Conservation (phyloP, 495 filamentous ascomycete species). For the Hypoxylon lenormandii region DNA sequence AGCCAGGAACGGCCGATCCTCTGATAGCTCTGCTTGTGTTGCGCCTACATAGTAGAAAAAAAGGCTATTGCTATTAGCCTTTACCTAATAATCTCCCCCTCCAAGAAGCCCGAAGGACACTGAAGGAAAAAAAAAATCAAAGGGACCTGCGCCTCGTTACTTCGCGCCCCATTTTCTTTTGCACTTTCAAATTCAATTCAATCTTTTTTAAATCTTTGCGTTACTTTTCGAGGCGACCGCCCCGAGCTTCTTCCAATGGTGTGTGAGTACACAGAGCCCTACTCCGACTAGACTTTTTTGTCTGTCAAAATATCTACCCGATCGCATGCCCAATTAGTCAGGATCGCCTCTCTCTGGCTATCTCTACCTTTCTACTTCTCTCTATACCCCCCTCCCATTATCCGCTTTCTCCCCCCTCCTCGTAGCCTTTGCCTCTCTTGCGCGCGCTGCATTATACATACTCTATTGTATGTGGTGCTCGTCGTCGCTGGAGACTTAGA, state of each 20-base stretch:
- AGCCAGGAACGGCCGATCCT: constrained; percentile 19
- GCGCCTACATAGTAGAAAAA: constrained; percentile 10
- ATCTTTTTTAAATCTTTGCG: not conserved
- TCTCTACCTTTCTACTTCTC: not conserved
- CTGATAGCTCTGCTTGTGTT: constrained; percentile 19
- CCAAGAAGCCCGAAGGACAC: too few species aligned
- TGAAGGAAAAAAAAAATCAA: not conserved
- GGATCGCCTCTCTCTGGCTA: constrained; percentile 2
- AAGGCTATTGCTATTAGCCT: constrained; percentile 16
- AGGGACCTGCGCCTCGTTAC: constrained; percentile 35
- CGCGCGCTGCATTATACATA: constrained; percentile 13
- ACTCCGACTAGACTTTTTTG: not conserved
- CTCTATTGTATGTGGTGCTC: constrained; percentile 24
- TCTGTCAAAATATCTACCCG: constrained; percentile 15
- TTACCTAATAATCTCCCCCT: constrained; percentile 22
- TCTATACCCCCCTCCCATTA: not conserved
- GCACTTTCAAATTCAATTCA: constrained; percentile 19
- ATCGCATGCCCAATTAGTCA: constrained; percentile 28
- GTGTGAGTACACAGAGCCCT: constrained; percentile 41
- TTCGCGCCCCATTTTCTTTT: constrained; percentile 18
- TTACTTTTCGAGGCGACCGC: constrained; percentile 14
- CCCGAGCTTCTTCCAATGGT: constrained; percentile 31
- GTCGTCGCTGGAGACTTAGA: constrained; percentile 18
- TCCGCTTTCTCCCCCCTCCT: not conserved
- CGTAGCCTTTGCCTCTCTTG: constrained; percentile 14